Percentiles rank a stretch among this genome's conserved stretches.
phyloP scores from a whole-genome alignment of 2,329 filamentous ascomycete species.

The Daldinia eschscholtzii region DNA sequence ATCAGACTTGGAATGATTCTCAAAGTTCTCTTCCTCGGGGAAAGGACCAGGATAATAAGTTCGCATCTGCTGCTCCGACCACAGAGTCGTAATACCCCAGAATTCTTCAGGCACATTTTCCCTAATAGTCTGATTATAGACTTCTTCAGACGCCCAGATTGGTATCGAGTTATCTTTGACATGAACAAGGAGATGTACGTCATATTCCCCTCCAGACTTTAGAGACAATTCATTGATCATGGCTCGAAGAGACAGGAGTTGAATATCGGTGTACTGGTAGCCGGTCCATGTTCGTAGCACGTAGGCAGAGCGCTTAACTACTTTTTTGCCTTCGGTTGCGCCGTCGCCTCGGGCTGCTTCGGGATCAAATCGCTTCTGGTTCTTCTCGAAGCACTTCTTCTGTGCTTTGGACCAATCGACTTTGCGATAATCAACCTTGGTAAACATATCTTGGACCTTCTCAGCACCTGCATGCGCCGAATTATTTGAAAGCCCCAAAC shows the following conservation, averaged over 20 bases:
- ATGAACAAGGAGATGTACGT: slow-evolving; percentile 65
- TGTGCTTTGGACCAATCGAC: slow-evolving; percentile 55
- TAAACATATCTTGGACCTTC: slow-evolving; percentile 54
- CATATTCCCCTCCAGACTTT: slow-evolving; percentile 74
- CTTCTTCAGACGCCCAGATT: slow-evolving; percentile 49
- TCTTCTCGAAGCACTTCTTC: slow-evolving; percentile 58
- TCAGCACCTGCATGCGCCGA: slow-evolving; percentile 72
- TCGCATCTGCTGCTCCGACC: slow-evolving; percentile 76
- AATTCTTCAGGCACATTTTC: slow-evolving; percentile 73
- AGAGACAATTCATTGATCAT: slow-evolving; percentile 74
- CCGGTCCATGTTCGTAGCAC: slow-evolving; percentile 76
- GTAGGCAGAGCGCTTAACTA: slow-evolving; percentile 66
- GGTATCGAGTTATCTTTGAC: slow-evolving; percentile 60
- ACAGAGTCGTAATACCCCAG: slow-evolving; percentile 74
- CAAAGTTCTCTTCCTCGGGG: slow-evolving; percentile 65
- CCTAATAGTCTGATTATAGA: slow-evolving; percentile 65
- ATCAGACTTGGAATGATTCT: slow-evolving; percentile 57
- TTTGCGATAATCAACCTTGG: slow-evolving; percentile 55
- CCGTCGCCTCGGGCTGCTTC: slow-evolving; percentile 17
- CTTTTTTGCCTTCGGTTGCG: slow-evolving; percentile 38
- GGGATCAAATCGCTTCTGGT: slow-evolving; percentile 63
- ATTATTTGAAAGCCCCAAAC: slow-evolving; percentile 70
- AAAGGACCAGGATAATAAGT: slow-evolving; percentile 72
- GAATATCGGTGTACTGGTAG: slow-evolving; percentile 73
- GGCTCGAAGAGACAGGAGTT: slow-evolving; percentile 74